Percentiles rank a stretch among this genome's conserved stretches.
phyloP scores from a whole-genome alignment of 208 protist genomes.

The Leishmania amazonensis region DNA sequence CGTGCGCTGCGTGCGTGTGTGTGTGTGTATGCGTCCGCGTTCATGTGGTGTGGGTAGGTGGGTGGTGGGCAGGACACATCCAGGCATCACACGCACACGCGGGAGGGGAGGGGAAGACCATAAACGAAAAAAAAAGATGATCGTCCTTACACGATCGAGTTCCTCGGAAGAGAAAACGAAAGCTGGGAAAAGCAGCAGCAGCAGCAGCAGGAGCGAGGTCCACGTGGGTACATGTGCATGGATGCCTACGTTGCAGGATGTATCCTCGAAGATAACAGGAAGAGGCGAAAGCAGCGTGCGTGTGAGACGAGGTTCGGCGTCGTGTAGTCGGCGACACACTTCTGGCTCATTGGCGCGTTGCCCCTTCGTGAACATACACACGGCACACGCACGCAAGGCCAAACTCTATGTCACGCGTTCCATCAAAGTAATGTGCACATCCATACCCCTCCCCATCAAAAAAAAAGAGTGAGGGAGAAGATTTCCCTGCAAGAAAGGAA shows the following conservation, averaged over 20 bases:
- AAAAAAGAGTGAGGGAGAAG: background rate
- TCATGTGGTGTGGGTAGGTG: background rate
- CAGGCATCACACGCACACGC: no score
- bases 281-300: background rate
- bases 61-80: no score
- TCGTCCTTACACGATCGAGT: no score
- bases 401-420: background rate
- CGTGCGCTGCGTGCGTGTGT: background rate
- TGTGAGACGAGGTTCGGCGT: background rate
- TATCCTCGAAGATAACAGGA: background rate
- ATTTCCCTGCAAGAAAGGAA: background rate
- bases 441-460: background rate
- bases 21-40: background rate
- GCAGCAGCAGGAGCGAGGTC: no score
- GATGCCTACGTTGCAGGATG: background rate
- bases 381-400: no score
- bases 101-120: no score
- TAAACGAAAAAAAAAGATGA: no score
- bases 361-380: background rate
- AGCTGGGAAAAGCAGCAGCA: background rate
- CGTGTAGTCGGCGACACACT: background rate
- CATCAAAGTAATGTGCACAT: background rate
- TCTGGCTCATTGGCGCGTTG: background rate
- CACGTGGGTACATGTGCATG: background rate
- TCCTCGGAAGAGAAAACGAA: background rate